phyloP scores from a whole-genome alignment of 2,329 filamentous ascomycete genomes.

The Penicillium sp. region DNA sequence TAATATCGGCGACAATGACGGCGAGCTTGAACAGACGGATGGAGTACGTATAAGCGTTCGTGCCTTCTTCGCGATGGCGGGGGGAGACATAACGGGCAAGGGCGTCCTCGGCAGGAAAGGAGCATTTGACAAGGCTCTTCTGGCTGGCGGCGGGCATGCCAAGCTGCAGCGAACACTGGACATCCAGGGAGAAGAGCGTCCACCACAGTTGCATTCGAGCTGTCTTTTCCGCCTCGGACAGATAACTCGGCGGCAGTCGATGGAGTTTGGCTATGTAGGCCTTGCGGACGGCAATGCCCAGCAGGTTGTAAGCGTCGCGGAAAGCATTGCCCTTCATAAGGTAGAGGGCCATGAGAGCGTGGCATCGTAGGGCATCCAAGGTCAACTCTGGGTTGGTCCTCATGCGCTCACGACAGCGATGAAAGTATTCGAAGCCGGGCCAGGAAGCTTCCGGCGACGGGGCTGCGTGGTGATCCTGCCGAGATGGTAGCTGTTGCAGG shows the following conservation, averaged over 20 bases:
- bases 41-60: no score
- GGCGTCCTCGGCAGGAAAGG: no score
- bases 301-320: slow-evolving; percentile 1
- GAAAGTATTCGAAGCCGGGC: no score
- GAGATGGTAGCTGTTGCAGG: slow-evolving; percentile 1
- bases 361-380: neutral
- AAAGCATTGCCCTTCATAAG: slow-evolving; percentile 5
- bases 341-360: slow-evolving; percentile 4
- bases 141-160: slow-evolving; percentile 1
- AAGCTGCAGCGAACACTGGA: slow-evolving; percentile 4
- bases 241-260: neutral
- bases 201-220: slow-evolving; percentile 5
- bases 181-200: slow-evolving; percentile 3
- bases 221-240: slow-evolving; percentile 1
- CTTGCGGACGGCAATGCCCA: slow-evolving; percentile 3
- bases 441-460: no score
- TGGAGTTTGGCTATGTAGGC: slow-evolving; percentile 3
- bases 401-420: no score
- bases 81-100: no score
- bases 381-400: neutral
- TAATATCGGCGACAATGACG: no score
- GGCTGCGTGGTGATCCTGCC: no score
- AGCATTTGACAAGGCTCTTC: no score
- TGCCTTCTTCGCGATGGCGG: no score
- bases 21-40: no score